Percentiles rank a stretch among this genome's conserved stretches.
Evolutionary conservation across 768 basidiomycete species (phyloP).

Genomic region (Asterophora parasitica): DNA sequence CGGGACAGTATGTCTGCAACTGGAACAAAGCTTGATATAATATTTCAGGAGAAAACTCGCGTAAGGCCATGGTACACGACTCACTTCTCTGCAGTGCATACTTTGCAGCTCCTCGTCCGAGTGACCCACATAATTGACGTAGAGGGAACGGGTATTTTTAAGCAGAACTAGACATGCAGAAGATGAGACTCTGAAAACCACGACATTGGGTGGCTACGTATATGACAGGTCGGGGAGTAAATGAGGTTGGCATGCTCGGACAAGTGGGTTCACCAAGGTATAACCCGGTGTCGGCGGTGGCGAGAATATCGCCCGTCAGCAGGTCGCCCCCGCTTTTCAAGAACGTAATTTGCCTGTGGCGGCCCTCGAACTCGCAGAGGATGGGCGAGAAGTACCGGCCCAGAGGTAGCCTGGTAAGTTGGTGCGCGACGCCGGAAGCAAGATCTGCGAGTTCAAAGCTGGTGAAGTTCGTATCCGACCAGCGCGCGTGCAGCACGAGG

Average conservation of each 20-base stretch:
- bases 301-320: slow-evolving; percentile 59
- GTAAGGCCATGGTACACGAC: background rate
- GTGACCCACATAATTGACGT: slow-evolving; percentile 13
- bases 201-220: too few species aligned
- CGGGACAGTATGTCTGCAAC: background rate
- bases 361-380: slow-evolving; percentile 42
- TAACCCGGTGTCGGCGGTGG: slow-evolving; percentile 58
- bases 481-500: slow-evolving; percentile 59
- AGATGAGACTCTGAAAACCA: too few species aligned
- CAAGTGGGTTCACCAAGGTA: slow-evolving; percentile 58
- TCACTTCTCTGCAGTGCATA: slow-evolving; percentile 15
- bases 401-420: slow-evolving; percentile 52
- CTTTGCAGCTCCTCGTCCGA: slow-evolving; percentile 16
- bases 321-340: slow-evolving; percentile 56
- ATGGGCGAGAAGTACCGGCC: slow-evolving; percentile 64
- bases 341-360: slow-evolving; percentile 51
- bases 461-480: slow-evolving; percentile 62
- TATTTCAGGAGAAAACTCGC: background rate
- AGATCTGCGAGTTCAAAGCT: slow-evolving; percentile 63
- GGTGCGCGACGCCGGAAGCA: slow-evolving; percentile 35
- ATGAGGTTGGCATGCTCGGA: too few species aligned
- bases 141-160: slow-evolving; percentile 2
- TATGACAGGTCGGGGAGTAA: too few species aligned
- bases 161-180: slow-evolving; percentile 11
- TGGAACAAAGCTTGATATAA: background rate